These are phyloP conservation scores for Akebia trifoliata DNA, from an alignment of 164 flowering plant species.

Conservation along the genomic window DNA sequence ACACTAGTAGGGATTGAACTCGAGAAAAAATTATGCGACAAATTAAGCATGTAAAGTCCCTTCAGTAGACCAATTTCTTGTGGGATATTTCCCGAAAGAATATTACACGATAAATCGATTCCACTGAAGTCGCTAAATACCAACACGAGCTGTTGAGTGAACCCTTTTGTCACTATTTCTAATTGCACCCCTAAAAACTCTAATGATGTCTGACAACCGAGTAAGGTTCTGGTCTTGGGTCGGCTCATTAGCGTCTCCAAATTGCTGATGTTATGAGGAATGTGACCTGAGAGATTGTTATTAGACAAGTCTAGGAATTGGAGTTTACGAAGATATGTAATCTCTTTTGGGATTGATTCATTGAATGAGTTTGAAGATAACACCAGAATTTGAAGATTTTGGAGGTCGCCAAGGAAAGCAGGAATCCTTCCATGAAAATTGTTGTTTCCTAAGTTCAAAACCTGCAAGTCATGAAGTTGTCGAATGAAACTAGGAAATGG, in stretches of 20 bases:
- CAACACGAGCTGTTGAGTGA: not conserved
- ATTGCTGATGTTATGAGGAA: constrained; percentile 10
- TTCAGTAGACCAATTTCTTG: too few relatives aligned
- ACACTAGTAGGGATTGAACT: constrained; percentile 12
- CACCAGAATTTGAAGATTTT: constrained; percentile 15
- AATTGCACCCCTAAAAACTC: constrained; percentile 7
- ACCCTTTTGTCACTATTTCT: constrained; percentile 16
- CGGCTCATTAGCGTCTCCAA: constrained; percentile 3
- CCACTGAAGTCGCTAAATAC: constrained; percentile 11
- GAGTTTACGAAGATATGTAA: constrained; percentile 5
- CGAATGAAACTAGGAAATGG: constrained; percentile 15
- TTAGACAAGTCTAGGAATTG: too few relatives aligned
- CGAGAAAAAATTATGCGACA: constrained; percentile 13
- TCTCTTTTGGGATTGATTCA: constrained; percentile 15
- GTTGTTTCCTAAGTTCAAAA: constrained; percentile 14
- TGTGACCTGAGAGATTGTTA: constrained; percentile 18
- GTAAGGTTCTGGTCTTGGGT: not conserved
- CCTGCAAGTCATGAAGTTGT: too few relatives aligned
- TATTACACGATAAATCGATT: constrained; percentile 18
- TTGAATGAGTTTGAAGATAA: constrained; percentile 16
- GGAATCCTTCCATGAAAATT: constrained; percentile 19
- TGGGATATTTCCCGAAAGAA: constrained; percentile 15
- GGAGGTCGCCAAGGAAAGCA: constrained; percentile 17
- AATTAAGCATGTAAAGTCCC: constrained; percentile 20
- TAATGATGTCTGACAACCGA: constrained; percentile 9